Conservation (phyloP, 2,329 filamentous ascomycete genomes). For the Fusarium globosum region DNA sequence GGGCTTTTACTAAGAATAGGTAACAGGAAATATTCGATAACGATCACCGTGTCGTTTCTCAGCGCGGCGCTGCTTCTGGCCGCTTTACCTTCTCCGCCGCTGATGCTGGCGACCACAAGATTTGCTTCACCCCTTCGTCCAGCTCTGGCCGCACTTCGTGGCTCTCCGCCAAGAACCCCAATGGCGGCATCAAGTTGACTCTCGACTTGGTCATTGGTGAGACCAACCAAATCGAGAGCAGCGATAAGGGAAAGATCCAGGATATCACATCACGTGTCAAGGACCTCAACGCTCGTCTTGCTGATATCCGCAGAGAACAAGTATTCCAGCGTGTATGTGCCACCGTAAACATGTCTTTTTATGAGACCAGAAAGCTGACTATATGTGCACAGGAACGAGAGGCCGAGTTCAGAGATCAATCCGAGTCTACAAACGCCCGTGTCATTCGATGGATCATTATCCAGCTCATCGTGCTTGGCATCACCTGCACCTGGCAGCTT, state of each 20-base stretch:
- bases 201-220: constrained; percentile 95
- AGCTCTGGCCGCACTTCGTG: constrained; percentile 76
- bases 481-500: constrained; percentile 96
- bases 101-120: constrained; percentile 93
- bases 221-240: constrained; percentile 91
- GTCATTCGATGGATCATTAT: constrained; percentile 95
- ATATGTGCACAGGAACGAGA: constrained; percentile 80
- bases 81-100: constrained; percentile 96
- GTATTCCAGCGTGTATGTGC: constrained; percentile 87
- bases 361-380: constrained; percentile 12
- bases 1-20: constrained; percentile 10
- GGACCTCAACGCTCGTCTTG: constrained; percentile 87
- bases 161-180: constrained; percentile 72
- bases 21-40: constrained; percentile 90
- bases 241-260: constrained; percentile 91
- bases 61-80: constrained; percentile 79
- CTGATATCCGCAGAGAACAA: constrained; percentile 93
- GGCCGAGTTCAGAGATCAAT: constrained; percentile 97
- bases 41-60: constrained; percentile 93
- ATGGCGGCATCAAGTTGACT: constrained; percentile 83
- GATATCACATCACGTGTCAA: constrained; percentile 89
- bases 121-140: constrained; percentile 91
- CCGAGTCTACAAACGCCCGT: constrained; percentile 89
- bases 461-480: constrained; percentile 84
- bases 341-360: neutral